Percentiles rank a stretch among this genome's conserved stretches.
Conservation (phyloP, 2,329 filamentous ascomycete genomes). For the Coniochaeta prunicola region DNA sequence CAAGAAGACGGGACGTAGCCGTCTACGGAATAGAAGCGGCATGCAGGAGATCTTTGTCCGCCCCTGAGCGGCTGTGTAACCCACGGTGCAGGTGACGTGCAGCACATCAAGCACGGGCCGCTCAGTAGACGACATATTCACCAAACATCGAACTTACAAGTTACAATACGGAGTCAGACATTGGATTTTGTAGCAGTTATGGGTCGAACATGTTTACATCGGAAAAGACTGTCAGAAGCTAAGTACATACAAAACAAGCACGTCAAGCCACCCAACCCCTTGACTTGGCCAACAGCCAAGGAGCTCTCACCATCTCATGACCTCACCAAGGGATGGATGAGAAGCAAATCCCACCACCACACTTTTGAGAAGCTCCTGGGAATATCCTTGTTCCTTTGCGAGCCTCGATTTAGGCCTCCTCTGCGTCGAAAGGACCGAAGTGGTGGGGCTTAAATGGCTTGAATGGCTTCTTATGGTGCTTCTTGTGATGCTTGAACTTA, state of each 20-base stretch:
- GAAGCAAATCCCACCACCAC: neutral
- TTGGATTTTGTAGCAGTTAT: neutral
- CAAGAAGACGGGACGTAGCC: neutral
- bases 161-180: neutral
- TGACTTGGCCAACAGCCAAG: neutral
- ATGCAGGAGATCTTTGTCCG: neutral
- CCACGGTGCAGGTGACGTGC: neutral
- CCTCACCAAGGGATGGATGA: neutral
- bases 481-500: neutral
- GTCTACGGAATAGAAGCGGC: too few species aligned
- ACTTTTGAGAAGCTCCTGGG: neutral
- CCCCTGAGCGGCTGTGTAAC: neutral
- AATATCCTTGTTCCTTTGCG: neutral
- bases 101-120: slow-evolving; percentile 1
- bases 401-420: too few species aligned
- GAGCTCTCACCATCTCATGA: neutral
- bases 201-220: neutral
- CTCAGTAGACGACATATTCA: neutral
- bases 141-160: neutral
- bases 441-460: too few species aligned
- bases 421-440: too few species aligned
- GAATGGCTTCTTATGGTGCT: neutral
- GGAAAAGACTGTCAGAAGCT: neutral
- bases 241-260: neutral
- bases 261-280: neutral